Base-by-base conservation (phyloP, 202 grass and related monocot species). In the Dendrocalamus latiflorus region DNA sequence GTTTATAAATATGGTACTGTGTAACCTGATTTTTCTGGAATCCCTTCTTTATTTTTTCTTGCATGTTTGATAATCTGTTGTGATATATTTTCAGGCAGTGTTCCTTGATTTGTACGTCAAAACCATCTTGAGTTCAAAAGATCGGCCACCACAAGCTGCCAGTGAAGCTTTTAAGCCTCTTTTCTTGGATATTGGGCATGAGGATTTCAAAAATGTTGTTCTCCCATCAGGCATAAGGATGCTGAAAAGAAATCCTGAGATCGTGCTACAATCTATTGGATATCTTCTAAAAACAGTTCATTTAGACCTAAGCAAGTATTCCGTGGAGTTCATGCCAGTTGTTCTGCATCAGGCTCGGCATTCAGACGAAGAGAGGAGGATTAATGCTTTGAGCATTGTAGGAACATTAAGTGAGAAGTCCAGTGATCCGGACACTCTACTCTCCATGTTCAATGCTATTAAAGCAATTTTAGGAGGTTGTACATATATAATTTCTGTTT, bases 181-280 rank as follows among this genome's bases (percentile, higher is more conserved):
- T 78, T 91, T 98, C 51, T 74, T 79, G 83, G 79, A 91, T 68
- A 84, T 98, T 75, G 93, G 87, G 55, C 95, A 95, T 83, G 92
- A 91, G 34, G 88, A 98, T 85, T 98, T 98, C 53, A 93, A 87
- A 84, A 95, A 70, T 43, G 43, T 81, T 64, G 44, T 98, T 74
- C 80, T 95, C 49, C 95, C 95, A 24, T 95, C 95, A 68, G 93
- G 92, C 86, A 88, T 91, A 71, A 98, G 84, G 88, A 94, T 91
- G 85, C 89, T 98, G 62, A 98, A 98, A 87, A 91, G 92, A 88
- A 98, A 98, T 89, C 95, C 95, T 61, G 95, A 98, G 88, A 93
- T 95, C 5, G 83, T 95, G 17, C 75, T 98, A 58, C 89, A 95
- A 87, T 95, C 95, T 69, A 90, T 95, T 82, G 82, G 80, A 58